These are phyloP conservation scores for Wallacemonas rigidus DNA, from an alignment of 208 protist genomes.

Conservation along the genomic window DNA sequence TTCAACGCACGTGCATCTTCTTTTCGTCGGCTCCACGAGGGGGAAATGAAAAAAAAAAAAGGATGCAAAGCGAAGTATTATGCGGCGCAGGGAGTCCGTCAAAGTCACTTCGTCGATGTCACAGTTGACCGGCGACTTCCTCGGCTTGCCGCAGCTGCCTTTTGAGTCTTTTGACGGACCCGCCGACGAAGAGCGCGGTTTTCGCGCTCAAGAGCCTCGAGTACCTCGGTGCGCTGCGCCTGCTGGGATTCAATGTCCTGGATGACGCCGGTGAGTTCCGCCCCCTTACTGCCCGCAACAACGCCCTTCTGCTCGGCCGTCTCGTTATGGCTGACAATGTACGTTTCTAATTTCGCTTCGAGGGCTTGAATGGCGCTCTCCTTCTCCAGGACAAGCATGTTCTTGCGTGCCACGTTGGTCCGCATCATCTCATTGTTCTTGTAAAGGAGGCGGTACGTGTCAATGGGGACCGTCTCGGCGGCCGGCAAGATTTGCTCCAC, in stretches of 20 bases:
- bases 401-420: constrained; percentile 81
- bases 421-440: constrained; percentile 88
- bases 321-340: constrained; percentile 57
- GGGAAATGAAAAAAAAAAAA: constrained; percentile 1
- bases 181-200: constrained; percentile 59
- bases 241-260: constrained; percentile 56
- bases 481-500: constrained; percentile 77
- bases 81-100: neutral
- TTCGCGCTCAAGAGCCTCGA: constrained; percentile 52
- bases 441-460: constrained; percentile 85
- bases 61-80: neutral
- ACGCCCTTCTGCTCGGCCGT: constrained; percentile 53
- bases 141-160: neutral
- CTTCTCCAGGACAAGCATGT: constrained; percentile 91
- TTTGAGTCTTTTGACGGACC: constrained; percentile 17
- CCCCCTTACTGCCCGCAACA: constrained; percentile 38
- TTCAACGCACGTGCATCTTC: no score
- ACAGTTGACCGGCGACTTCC: constrained; percentile 10
- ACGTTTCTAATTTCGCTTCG: constrained; percentile 66
- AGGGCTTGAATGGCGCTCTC: constrained; percentile 79
- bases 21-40: no score
- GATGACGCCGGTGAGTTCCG: constrained; percentile 48
- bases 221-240: constrained; percentile 33
- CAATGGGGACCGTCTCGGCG: constrained; percentile 77
- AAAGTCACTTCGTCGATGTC: constrained; percentile 10